Conservation (phyloP, 2,329 filamentous ascomycete species). For the Sclerotinia borealis region DNA sequence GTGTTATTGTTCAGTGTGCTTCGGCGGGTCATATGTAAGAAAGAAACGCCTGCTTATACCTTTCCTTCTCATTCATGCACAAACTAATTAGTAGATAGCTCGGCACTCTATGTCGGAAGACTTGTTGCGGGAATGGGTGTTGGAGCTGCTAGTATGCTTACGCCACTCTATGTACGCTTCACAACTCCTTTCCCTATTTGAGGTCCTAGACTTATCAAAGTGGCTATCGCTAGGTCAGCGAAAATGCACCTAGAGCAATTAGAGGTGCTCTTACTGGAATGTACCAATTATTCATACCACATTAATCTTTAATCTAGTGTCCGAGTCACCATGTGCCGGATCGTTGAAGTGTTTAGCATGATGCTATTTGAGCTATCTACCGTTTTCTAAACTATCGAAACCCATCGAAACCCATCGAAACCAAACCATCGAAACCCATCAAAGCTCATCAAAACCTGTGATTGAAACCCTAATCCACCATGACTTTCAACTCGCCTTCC, state of each 20-base stretch:
- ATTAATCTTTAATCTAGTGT: too few relatives aligned
- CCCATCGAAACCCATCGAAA: too few relatives aligned
- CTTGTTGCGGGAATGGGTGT: conserved; percentile 46
- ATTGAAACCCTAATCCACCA: too few relatives aligned
- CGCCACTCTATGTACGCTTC: conserved; percentile 28
- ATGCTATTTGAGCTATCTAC: too few relatives aligned
- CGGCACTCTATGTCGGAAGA: conserved; percentile 60
- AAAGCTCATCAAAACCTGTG: too few relatives aligned
- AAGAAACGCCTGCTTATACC: not conserved
- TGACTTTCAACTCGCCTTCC: too few relatives aligned
- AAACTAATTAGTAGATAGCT: conserved; percentile 17
- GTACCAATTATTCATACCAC: conserved; percentile 48
- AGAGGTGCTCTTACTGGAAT: conserved; percentile 45
- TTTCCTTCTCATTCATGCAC: fast-evolving
- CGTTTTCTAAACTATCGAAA: too few relatives aligned
- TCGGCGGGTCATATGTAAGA: conserved; percentile 49
- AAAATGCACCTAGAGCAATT: conserved; percentile 46
- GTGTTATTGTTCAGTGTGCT: conserved; percentile 58
- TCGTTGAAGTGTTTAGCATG: too few relatives aligned
- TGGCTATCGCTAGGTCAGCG: conserved; percentile 43
- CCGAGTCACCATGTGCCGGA: too few relatives aligned
- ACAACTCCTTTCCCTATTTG: conserved; percentile 16
- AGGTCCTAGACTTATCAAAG: conserved; percentile 35
- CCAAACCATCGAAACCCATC: too few relatives aligned
- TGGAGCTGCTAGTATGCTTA: conserved; percentile 41